Base-by-base conservation (phyloP, 1,284 basidiomycete genomes). In the Rhodofomes roseus region DNA sequence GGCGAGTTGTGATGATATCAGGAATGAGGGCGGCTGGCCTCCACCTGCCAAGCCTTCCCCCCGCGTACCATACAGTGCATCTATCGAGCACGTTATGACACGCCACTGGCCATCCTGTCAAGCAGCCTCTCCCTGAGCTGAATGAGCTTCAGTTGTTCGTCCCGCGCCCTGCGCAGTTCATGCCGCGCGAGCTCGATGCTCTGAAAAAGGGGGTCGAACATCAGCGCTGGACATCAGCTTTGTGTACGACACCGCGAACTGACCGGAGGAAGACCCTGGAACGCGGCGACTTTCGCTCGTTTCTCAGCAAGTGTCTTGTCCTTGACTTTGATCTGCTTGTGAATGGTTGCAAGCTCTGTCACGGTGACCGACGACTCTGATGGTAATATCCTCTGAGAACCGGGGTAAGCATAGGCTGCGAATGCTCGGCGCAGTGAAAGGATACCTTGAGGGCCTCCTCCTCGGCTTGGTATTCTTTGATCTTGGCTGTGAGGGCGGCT, bases 181-280 rank as follows among this genome's bases (percentile, higher is more conserved):
- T 76, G 72, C 12, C 76, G 70, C 0, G 81, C 81, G 7, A 81
- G 67, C 5, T 81, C 77, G 4, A 81, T 63, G 55, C 81, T 81
- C 81, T 82, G 56, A 1, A 25, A 16, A 14, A 12, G 50, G 11
- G 29, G 14, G 12, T 34, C 27, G 18, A 41, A 37, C 2, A 27
- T 25, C 14, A 31, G 22, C 37, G n/a, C n/a, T n/a, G n/a, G 34
- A 51, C 9, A 55, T 53, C 40, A 23, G 29, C 4, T 29, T 7
- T 31, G 29, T 12, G 27, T 16, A 9, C 20, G 55, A 55, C 9
- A 16, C n/a, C 41, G 52, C 20, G 8, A 20, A 65, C 74, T 31
- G 63, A 82, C 81, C 0, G 81, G 79, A 22, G 81, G 79, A 22
- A 82, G 67, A 0, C 80, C 80, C 62, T 77, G 76, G 65, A 80